Evolutionary conservation across 306 rosid genomes (phyloP).

Genomic region (Quercus robur): DNA sequence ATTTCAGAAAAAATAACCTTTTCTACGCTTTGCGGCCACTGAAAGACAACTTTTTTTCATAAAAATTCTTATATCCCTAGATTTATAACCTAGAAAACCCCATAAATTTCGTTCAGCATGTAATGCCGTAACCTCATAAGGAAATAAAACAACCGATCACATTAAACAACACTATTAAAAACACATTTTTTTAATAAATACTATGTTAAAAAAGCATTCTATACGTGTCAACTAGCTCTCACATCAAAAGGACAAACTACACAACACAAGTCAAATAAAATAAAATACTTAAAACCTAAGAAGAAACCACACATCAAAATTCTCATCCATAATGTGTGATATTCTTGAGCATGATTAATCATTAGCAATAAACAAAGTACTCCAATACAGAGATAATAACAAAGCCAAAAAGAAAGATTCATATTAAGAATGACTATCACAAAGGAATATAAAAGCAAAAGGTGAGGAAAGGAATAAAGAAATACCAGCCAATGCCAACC

Average conservation of each 20-base stretch:
- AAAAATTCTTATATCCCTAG: neutral
- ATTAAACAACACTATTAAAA: neutral
- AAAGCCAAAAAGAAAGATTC: neutral
- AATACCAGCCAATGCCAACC: conserved; percentile 88
- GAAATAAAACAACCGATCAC: neutral
- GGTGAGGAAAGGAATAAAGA: neutral
- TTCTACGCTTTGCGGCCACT: neutral
- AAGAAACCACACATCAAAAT: neutral
- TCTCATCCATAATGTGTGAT: neutral
- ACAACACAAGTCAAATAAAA: neutral
- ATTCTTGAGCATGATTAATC: neutral
- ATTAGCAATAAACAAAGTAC: neutral
- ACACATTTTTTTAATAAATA: too few species aligned
- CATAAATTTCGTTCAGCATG: neutral
- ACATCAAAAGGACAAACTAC: neutral
- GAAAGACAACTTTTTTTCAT: neutral
- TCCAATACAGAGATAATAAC: neutral
- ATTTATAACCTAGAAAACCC: neutral
- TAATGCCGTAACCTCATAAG: neutral
- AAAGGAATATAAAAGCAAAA: neutral
- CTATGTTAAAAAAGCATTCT: neutral
- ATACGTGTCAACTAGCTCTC: neutral
- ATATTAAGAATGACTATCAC: neutral
- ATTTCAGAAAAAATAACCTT: too few species aligned
- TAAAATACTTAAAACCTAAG: neutral